phyloP scores from a whole-genome alignment of 768 basidiomycete species.

The Chalciporus chontae region DNA sequence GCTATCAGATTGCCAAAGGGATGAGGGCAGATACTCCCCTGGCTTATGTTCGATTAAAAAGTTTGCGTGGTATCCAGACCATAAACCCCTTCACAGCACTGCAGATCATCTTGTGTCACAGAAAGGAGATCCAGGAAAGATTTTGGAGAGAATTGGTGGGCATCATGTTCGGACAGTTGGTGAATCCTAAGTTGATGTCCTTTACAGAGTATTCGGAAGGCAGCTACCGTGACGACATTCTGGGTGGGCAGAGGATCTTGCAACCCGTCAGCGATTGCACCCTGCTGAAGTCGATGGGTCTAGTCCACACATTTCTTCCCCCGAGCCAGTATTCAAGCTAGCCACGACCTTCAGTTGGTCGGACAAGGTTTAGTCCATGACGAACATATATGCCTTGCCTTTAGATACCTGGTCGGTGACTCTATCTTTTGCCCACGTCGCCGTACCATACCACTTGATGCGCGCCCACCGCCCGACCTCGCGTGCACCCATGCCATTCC shows the following conservation, averaged over 20 bases:
- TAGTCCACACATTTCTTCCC: no score
- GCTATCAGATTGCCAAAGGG: not conserved
- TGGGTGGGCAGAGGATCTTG: not conserved
- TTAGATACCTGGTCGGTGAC: not conserved
- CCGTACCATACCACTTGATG: not conserved
- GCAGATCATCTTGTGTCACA: not conserved
- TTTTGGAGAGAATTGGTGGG: not conserved
- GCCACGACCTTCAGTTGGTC: not conserved
- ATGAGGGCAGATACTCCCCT: not conserved
- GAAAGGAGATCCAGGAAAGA: not conserved
- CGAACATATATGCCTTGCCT: not conserved
- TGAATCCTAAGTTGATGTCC: not conserved
- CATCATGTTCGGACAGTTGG: not conserved
- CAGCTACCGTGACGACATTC: no score
- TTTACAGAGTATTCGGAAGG: not conserved
- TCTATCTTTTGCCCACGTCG: not conserved
- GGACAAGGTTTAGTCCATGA: not conserved
- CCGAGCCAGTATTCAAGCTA: not conserved
- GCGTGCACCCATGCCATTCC: not conserved
- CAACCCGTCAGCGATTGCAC: not conserved
- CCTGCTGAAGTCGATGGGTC: not conserved
- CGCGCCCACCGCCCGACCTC: not conserved
- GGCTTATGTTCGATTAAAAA: not conserved
- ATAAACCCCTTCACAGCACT: not conserved
- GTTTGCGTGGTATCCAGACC: not conserved